Conservation (phyloP, 2,329 filamentous ascomycete species). For the Aspergillus fischeri region DNA sequence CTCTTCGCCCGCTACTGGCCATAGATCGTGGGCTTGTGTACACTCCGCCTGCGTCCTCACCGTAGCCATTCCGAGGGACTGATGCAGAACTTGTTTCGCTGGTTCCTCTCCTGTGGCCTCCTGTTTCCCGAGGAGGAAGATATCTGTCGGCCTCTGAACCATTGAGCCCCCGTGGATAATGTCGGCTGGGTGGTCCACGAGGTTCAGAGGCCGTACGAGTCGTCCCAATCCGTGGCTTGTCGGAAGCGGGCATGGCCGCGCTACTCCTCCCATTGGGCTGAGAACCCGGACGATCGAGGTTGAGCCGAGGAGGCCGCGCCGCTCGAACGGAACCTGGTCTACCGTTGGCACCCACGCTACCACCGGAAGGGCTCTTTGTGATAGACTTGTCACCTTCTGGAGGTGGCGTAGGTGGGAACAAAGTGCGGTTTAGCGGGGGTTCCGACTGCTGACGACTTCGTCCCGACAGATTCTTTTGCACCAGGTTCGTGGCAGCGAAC, state of each 20-base stretch:
- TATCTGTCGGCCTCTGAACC: conserved; percentile 24
- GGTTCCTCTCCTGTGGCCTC: conserved; percentile 25
- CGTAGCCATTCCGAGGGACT: conserved; percentile 28
- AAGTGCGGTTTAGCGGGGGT: conserved; percentile 70
- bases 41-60: conserved; percentile 57
- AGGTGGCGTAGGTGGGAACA: conserved; percentile 97
- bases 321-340: conserved; percentile 49
- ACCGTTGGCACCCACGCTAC: conserved; percentile 33
- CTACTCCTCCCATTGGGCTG: conserved; percentile 31
- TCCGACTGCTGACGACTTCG: conserved; percentile 77
- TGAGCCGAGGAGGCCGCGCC: conserved; percentile 45
- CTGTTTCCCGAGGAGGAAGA: conserved; percentile 28
- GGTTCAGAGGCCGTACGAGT: conserved; percentile 51
- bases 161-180: conserved; percentile 26
- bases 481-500: conserved; percentile 87
- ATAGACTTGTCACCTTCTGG: conserved; percentile 72
- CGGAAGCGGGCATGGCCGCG: conserved; percentile 22
- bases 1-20: conserved; percentile 39
- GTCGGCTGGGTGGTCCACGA: conserved; percentile 39
- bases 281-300: conserved; percentile 30
- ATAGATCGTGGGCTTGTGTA: conserved; percentile 56
- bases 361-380: conserved; percentile 23
- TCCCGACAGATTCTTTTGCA: conserved; percentile 77
- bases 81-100: conserved; percentile 29
- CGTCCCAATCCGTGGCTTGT: conserved; percentile 44